Base-by-base conservation (phyloP, 257 asterid genomes). In the Capsicum pubescens region DNA sequence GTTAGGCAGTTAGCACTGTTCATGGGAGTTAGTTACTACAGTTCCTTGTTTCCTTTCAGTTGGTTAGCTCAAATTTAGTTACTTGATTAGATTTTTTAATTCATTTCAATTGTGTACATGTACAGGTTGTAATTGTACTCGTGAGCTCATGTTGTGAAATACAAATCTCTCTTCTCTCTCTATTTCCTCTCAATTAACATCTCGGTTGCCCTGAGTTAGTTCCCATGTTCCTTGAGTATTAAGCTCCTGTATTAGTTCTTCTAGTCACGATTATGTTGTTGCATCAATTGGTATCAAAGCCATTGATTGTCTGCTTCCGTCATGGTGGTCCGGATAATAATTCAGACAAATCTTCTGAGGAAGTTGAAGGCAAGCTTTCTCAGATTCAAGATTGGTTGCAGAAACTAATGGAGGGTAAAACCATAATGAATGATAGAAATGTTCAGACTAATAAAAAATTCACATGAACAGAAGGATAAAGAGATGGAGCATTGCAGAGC, bases 151-250 rank as follows among this genome's bases (percentile, higher is more conserved):
- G 72, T 32, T 13, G 32, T 32, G 46, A 26, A 35, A 66, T 66
- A 66, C 72, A 66, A 63, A 66, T 66, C n/a, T 32, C 44, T 35
- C 17, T 44, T 44, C 44, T 54, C 17, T 26, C 15, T 11, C 21
- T 10, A 63, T 26, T 63, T 63, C 42, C 42, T 1, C 5, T 64
- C 71, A 64, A 64, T n/a, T 64, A 32, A 12, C 72, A 12, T 66
- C 72, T 66, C 19, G 10, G n/a, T 6, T 66, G 32, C 10, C 72
- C 72, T 14, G 39, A 66, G 72, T 32, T 32, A 13, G 48, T 32
- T 66, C 46, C 72, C 19, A 66, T 66, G n/a, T 66, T 66, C 72
- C n/a, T 32, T 10, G 72, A 66, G 72, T 13, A 66, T 32, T 66
- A 64, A 64, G 72, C 72, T 66, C 11, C 19, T 32, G 71, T 10